A percentile compares a stretch with the other conserved stretches of the same genome.
Conservation (phyloP, 352 stramenopile species). For the Hyaloperonospora arabidopsidis region DNA sequence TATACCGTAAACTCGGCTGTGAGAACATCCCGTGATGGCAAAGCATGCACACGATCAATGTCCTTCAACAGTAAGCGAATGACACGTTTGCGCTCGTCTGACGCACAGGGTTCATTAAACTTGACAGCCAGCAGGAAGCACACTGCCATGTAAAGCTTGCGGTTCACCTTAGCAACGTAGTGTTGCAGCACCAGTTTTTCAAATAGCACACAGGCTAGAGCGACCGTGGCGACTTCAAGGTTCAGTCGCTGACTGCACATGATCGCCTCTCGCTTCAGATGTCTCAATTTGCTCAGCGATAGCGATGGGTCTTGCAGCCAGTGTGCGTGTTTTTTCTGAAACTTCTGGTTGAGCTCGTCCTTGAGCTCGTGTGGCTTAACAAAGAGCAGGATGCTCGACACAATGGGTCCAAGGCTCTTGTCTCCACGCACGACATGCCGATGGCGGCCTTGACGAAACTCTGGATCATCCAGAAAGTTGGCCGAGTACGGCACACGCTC, state of each 20-base stretch:
- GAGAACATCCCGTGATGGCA: constrained; percentile 79
- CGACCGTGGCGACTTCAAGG: constrained; percentile 91
- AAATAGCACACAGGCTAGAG: constrained; percentile 94
- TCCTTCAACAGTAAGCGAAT: constrained; percentile 68
- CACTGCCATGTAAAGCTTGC: constrained; percentile 92
- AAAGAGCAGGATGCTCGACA: constrained; percentile 93
- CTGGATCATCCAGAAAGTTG: constrained; percentile 80
- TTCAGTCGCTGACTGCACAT: constrained; percentile 63
- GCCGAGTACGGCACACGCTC: constrained; percentile 45
- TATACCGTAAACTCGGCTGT: constrained; percentile 87
- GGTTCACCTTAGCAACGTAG: constrained; percentile 93
- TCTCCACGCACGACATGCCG: constrained; percentile 73
- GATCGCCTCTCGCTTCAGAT: constrained; percentile 88
- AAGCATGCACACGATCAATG: constrained; percentile 71
- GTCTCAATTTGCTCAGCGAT: constrained; percentile 95
- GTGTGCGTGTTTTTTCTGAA: constrained; percentile 89
- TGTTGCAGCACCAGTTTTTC: constrained; percentile 93
- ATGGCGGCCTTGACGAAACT: constrained; percentile 75
- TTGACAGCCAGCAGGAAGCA: constrained; percentile 94
- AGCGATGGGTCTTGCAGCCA: constrained; percentile 84
- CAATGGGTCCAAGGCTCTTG: constrained; percentile 87
- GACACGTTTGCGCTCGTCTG: constrained; percentile 49
- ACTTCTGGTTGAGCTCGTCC: constrained; percentile 95
- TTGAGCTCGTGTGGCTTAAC: constrained; percentile 93
- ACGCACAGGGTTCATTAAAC: constrained; percentile 79